These are phyloP conservation scores for Incumbomyces lentus DNA, from an alignment of 2,329 filamentous ascomycete species.

Conservation along the genomic window DNA sequence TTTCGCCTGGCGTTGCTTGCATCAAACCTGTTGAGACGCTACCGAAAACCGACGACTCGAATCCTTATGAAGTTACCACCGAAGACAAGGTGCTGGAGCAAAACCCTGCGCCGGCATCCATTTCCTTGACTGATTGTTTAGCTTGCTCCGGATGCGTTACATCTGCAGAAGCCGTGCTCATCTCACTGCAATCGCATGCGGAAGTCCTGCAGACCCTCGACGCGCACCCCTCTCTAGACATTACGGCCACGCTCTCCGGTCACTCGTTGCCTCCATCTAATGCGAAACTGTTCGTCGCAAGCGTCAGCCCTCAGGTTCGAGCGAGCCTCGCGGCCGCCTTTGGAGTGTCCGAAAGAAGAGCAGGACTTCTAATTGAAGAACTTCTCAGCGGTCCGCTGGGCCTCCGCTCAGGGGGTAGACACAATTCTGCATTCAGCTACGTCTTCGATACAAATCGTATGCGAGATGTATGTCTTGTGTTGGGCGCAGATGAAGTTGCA, in stretches of 20 bases:
- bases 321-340: slow-evolving; percentile 82
- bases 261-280: slow-evolving; percentile 39
- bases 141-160: slow-evolving; percentile 97
- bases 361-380: slow-evolving; percentile 72
- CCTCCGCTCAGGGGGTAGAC: slow-evolving; percentile 57
- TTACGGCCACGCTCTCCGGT: slow-evolving; percentile 29
- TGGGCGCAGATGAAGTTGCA: slow-evolving; percentile 63
- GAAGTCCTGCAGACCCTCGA: slow-evolving; percentile 82
- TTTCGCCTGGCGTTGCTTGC: slow-evolving; percentile 91
- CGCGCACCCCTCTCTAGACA: slow-evolving; percentile 38
- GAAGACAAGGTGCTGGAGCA: slow-evolving; percentile 61
- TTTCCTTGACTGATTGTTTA: slow-evolving; percentile 92
- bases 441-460: slow-evolving; percentile 81
- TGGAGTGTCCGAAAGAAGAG: slow-evolving; percentile 61
- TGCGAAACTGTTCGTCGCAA: slow-evolving; percentile 78
- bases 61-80: slow-evolving; percentile 73
- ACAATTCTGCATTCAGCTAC: slow-evolving; percentile 74
- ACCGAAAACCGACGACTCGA: slow-evolving; percentile 49
- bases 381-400: slow-evolving; percentile 63
- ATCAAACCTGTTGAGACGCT: slow-evolving; percentile 96
- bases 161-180: slow-evolving; percentile 91
- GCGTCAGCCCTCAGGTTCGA: slow-evolving; percentile 80
- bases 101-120: slow-evolving; percentile 65
- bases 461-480: slow-evolving; percentile 70
- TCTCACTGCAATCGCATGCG: slow-evolving; percentile 84